Evolutionary conservation across 495 filamentous ascomycete species (phyloP), one percentile per base, ranked within the genome.

Genomic region (Penicillium tannophilum): DNA sequence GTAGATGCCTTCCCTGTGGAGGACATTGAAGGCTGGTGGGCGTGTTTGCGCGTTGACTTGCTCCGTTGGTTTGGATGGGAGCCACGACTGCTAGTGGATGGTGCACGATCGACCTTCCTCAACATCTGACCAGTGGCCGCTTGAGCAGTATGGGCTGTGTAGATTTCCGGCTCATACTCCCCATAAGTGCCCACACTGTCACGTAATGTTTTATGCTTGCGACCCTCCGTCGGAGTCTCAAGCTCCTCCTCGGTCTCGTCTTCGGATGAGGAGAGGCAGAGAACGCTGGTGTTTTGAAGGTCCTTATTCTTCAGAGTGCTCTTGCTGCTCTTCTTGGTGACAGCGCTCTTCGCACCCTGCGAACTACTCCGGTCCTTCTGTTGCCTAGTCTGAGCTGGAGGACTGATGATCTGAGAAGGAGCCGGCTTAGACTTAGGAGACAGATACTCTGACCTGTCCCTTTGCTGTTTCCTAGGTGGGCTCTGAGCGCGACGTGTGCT

Each of bases 181-280:
- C 62, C 72, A 35, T 72, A 76, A 7, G 72, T 77, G 16, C 63
- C 62, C 52, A 78, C 69, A 56, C 76, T 77, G 56, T 74, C 74
- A 54, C 76, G 62, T 41, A 50, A 51, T n/a, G 42, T 45, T 42
- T 67, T 69, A 20, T 49, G 28, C 19, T 35, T 60, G 33, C 19
- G 58, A 26, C 54, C 55, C 43, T 60, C 55, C 9, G 52, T 44
- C 1, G 64, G 52, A 8, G 63, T 62, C 12, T 69, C 61, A 4
- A 55, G 61, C 12, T 72, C 72, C 1, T 74, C 67, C 4, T 82
- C 78, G 19, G 71, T 71, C 61, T 85, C 82, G 52, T 82, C 79
- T 45, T 83, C 82, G 0, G 83, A 86, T 16, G 82, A 86, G 2
- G 83, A 86, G 16, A 85, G 74, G 31, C 76, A 83, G 6, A 86